Evolutionary conservation across 805 yeast genomes (phyloP).

Genomic region (Suhomyces faveliae): DNA sequence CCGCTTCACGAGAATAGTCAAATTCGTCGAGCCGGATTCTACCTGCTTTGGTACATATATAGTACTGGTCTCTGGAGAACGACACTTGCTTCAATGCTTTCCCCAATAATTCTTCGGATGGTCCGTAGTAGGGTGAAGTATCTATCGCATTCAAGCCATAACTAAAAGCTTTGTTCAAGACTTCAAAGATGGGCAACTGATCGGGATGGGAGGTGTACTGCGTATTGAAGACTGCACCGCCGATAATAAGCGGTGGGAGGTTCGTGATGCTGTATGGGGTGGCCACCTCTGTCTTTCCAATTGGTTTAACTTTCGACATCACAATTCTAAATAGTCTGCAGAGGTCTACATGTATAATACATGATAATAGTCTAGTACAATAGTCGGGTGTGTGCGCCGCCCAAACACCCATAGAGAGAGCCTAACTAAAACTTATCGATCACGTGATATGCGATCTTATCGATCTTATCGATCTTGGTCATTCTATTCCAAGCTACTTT

Average conservation of each 20-base stretch:
- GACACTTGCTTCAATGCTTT: conserved; percentile 45
- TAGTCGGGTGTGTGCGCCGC: no score
- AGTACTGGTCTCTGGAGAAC: conserved; percentile 60
- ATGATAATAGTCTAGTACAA: no score
- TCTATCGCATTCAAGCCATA: conserved; percentile 77
- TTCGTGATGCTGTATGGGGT: conserved; percentile 27
- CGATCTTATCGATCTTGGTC: no score
- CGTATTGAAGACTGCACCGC: conserved; percentile 85
- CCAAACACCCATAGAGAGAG: no score
- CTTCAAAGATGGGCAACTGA: conserved; percentile 52
- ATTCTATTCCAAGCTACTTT: no score
- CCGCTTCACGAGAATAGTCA: conserved; percentile 64
- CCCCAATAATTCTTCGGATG: conserved; percentile 76
- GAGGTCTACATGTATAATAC: no score
- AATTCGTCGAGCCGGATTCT: conserved; percentile 66
- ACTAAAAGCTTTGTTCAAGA: conserved; percentile 59
- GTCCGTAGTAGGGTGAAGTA: conserved; percentile 93
- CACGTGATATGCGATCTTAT: no score
- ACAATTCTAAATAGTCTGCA: no score
- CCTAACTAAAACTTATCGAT: no score
- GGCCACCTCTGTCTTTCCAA: conserved; percentile 19
- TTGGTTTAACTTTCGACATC: conserved; percentile 9
- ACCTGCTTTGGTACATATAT: conserved; percentile 84
- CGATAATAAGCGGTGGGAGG: conserved; percentile 64
- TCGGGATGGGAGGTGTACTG: conserved; percentile 75